A percentile compares a stretch with the other conserved stretches of the same genome.
These are phyloP conservation scores for Boehmeria nivea DNA, from an alignment of 306 rosid species.

Conservation along the genomic window DNA sequence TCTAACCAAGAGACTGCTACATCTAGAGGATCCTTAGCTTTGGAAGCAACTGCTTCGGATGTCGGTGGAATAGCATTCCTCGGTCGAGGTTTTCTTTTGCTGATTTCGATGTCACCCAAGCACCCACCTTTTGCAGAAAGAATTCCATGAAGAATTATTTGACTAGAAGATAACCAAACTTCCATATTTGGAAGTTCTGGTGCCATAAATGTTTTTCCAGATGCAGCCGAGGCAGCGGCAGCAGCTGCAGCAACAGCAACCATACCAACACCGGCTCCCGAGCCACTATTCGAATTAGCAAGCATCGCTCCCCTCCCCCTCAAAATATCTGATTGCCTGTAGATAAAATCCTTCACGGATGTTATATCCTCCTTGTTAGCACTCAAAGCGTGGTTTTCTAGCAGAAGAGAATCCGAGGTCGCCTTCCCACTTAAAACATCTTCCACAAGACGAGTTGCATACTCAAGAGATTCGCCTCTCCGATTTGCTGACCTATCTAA, in stretches of 20 bases:
- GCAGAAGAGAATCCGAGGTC: conserved; percentile 80
- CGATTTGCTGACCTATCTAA: conserved; percentile 54
- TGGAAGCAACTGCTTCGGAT: conserved; percentile 44
- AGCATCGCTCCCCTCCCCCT: conserved; percentile 70
- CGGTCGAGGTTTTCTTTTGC: conserved; percentile 59
- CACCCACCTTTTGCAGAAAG: conserved; percentile 78
- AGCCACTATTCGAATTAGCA: conserved; percentile 54
- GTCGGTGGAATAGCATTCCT: conserved; percentile 38
- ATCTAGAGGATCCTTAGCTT: conserved; percentile 56
- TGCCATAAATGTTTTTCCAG: conserved; percentile 56
- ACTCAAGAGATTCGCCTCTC: conserved; percentile 70
- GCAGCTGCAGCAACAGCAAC: conserved; percentile 88
- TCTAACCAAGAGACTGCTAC: conserved; percentile 76
- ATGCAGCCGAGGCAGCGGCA: conserved; percentile 77
- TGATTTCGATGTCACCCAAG: conserved; percentile 61
- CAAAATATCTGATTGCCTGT: conserved; percentile 74
- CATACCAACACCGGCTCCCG: conserved; percentile 84
- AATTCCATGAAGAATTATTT: conserved; percentile 52
- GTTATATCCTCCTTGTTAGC: conserved; percentile 62
- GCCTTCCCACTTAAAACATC: conserved; percentile 75
- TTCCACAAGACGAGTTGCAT: conserved; percentile 65
- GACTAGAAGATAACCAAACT: conserved; percentile 76
- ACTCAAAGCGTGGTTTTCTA: conserved; percentile 69
- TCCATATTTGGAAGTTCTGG: conserved; percentile 85
- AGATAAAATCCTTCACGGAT: conserved; percentile 78